Percentiles rank a stretch among this genome's conserved stretches.
phyloP scores from a whole-genome alignment of 495 filamentous ascomycete species.

The Sphaerosporella brunnea region DNA sequence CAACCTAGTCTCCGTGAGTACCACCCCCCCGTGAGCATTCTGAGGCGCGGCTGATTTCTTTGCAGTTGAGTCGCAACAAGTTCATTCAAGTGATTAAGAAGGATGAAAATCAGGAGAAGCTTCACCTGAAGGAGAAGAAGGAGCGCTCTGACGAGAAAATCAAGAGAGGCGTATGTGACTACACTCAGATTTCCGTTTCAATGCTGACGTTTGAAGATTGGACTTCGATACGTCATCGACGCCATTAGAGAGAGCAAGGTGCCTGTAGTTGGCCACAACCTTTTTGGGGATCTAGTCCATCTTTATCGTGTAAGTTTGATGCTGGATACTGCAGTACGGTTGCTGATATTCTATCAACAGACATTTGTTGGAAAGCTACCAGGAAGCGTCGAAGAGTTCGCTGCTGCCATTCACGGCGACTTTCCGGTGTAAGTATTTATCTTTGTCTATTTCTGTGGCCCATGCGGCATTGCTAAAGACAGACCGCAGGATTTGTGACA shows the following conservation, averaged over 20 bases:
- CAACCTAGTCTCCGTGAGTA: slow-evolving; percentile 27
- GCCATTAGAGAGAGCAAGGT: slow-evolving; percentile 32
- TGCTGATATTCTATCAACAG: slow-evolving; percentile 37
- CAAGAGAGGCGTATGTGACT: slow-evolving; percentile 22
- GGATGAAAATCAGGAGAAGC: slow-evolving; percentile 34
- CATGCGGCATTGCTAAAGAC: no score
- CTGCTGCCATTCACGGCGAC: neutral
- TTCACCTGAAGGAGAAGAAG: slow-evolving; percentile 28
- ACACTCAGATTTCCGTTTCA: no score
- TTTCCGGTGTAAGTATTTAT: slow-evolving; percentile 2
- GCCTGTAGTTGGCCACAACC: slow-evolving; percentile 55
- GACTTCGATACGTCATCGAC: slow-evolving; percentile 55
- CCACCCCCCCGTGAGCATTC: neutral
- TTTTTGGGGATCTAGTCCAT: slow-evolving; percentile 56
- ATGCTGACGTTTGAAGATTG: slow-evolving; percentile 26
- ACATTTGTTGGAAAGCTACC: slow-evolving; percentile 31
- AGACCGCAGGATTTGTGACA: slow-evolving; percentile 42
- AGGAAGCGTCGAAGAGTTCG: neutral
- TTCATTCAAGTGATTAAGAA: slow-evolving; percentile 27
- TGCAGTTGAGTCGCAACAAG: slow-evolving; percentile 7
- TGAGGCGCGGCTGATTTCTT: no score
- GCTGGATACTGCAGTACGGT: slow-evolving; percentile 46
- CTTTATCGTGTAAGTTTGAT: slow-evolving; percentile 41
- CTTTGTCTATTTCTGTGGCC: no score
- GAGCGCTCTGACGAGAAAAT: slow-evolving; percentile 31